A percentile compares a stretch with the other conserved stretches of the same genome.
Evolutionary conservation across 306 rosid species (phyloP).

Genomic region (Purshia tridentata): DNA sequence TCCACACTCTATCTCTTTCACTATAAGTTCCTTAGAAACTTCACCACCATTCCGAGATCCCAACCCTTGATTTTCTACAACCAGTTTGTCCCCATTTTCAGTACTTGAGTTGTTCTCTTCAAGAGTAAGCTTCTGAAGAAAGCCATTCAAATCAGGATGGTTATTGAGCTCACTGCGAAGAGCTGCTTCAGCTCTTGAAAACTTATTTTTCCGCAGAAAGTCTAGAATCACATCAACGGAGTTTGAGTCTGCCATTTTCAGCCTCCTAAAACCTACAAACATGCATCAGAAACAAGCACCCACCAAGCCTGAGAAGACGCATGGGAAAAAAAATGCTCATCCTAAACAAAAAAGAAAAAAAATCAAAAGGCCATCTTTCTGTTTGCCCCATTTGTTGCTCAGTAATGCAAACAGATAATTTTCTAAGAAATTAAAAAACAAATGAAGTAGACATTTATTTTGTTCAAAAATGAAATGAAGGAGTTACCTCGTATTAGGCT

Average conservation of each 20-base stretch:
- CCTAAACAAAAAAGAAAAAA: no score
- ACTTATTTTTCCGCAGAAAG: slow-evolving; percentile 72
- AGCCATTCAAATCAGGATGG: slow-evolving; percentile 65
- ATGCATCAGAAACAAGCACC: slow-evolving; percentile 19
- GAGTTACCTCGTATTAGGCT: slow-evolving; percentile 55
- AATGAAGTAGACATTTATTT: slow-evolving; percentile 4
- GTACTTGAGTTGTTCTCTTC: slow-evolving; percentile 57
- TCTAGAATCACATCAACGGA: slow-evolving; percentile 86
- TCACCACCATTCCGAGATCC: slow-evolving; percentile 45
- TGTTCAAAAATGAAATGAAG: background rate
- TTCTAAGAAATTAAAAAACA: background rate
- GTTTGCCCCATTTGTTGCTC: slow-evolving; percentile 19
- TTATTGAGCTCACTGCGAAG: slow-evolving; percentile 73
- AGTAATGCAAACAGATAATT: background rate
- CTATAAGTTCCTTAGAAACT: slow-evolving; percentile 79
- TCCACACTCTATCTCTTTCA: slow-evolving; percentile 94
- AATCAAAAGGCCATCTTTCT: slow-evolving; percentile 16
- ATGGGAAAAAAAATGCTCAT: slow-evolving; percentile 24
- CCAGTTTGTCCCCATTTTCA: slow-evolving; percentile 56
- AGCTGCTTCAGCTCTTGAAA: slow-evolving; percentile 90
- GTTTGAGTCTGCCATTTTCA: slow-evolving; percentile 65
- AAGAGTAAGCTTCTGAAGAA: slow-evolving; percentile 65
- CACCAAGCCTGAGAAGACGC: slow-evolving; percentile 28
- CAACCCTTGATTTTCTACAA: slow-evolving; percentile 44
- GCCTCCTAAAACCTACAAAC: slow-evolving; percentile 52